Evolutionary conservation across 2,329 filamentous ascomycete species (phyloP).

Genomic region (Epicoccum sorghinum): DNA sequence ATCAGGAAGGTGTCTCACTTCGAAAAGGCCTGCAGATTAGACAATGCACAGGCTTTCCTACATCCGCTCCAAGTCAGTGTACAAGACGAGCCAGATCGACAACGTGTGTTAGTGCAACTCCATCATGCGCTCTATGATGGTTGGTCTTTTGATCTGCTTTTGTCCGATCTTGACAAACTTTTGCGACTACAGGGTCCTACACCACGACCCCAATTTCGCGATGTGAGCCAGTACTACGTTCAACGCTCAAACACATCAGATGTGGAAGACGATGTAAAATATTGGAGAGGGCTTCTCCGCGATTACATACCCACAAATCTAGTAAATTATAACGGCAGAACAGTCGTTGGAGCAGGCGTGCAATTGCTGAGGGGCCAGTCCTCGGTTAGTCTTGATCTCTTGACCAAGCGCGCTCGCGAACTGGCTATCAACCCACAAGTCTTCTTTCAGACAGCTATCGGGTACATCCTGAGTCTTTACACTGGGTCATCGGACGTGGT

Average conservation of each 20-base stretch:
- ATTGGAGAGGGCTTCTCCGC: conserved; percentile 72
- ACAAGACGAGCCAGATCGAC: conserved; percentile 15
- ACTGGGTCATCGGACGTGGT: conserved; percentile 69
- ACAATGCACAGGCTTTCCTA: conserved; percentile 53
- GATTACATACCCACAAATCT: conserved; percentile 61
- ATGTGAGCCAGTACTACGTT: conserved; percentile 58
- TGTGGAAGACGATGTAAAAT: conserved; percentile 48
- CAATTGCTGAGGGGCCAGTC: conserved; percentile 29
- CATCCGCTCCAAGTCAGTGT: conserved; percentile 70
- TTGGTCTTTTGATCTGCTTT: conserved; percentile 83
- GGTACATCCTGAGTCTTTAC: conserved; percentile 69
- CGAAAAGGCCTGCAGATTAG: conserved; percentile 49
- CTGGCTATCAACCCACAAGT: conserved; percentile 67
- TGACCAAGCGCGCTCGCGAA: conserved; percentile 31
- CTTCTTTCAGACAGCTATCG: conserved; percentile 75
- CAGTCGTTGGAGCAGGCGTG: conserved; percentile 13
- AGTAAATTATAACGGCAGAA: conserved; percentile 62
- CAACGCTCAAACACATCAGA: conserved; percentile 2
- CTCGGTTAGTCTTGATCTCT: conserved; percentile 15
- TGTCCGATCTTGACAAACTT: conserved; percentile 67
- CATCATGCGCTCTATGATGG: conserved; percentile 91
- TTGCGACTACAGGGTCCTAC: conserved; percentile 46
- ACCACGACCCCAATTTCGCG: conserved; percentile 64
- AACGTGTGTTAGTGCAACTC: conserved; percentile 58
- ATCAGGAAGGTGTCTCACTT: conserved; percentile 52